Conservation (phyloP, 108 stramenopile species). For the Aurantiochytrium sp. region DNA sequence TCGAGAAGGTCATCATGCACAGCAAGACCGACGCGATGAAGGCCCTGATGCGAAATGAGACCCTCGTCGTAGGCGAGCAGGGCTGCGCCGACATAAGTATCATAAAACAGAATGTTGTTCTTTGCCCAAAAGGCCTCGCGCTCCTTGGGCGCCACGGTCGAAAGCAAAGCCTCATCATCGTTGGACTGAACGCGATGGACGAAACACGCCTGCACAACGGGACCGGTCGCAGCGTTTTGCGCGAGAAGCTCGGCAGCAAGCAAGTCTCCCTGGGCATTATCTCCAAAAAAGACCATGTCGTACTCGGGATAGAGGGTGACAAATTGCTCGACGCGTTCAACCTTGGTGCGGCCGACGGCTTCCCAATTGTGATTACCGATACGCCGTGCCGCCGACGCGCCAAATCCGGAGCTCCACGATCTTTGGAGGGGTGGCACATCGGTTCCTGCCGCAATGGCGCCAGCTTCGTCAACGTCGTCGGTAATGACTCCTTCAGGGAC, state of each 20-base stretch:
- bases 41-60: neutral
- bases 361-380: conserved; percentile 36
- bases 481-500: neutral
- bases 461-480: neutral
- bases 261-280: conserved; percentile 58
- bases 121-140: conserved; percentile 23
- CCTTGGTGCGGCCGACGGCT: conserved; percentile 48
- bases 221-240: neutral
- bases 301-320: conserved; percentile 51
- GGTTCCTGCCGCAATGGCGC: neutral
- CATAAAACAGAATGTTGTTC: conserved; percentile 37
- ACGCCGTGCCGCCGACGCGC: neutral
- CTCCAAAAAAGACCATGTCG: conserved; percentile 46
- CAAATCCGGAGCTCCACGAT: neutral
- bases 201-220: conserved; percentile 17
- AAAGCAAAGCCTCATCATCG: neutral
- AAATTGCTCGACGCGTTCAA: conserved; percentile 48
- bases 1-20: neutral
- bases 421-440: neutral
- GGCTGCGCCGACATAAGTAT: conserved; percentile 35
- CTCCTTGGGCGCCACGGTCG: neutral
- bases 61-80: neutral
- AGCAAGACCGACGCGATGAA: neutral
- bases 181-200: conserved; percentile 30
- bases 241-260: conserved; percentile 50